Conservation (phyloP, 2,329 filamentous ascomycete species). For the Neopestalotiopsis sp. region DNA sequence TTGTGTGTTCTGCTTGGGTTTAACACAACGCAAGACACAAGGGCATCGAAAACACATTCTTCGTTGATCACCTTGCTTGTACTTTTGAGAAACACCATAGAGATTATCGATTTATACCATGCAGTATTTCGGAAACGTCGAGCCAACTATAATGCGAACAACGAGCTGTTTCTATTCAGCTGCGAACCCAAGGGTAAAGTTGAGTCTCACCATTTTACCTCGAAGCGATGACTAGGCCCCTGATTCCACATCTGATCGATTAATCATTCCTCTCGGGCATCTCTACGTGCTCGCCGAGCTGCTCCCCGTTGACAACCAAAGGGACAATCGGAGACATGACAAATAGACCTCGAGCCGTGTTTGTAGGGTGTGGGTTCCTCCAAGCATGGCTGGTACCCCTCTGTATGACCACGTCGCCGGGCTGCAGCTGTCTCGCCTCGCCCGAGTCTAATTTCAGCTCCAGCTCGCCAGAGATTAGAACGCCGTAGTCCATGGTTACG, state of each 20-base stretch:
- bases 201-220: too few species aligned
- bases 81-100: too few species aligned
- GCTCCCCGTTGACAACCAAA: neutral
- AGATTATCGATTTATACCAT: too few species aligned
- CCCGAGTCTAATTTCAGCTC: conserved; percentile 21
- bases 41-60: too few species aligned
- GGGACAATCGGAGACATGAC: neutral
- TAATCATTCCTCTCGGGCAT: neutral
- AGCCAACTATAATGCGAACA: too few species aligned
- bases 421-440: conserved; percentile 16
- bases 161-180: too few species aligned
- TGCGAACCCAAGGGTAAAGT: too few species aligned
- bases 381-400: neutral
- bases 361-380: neutral
- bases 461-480: conserved; percentile 20
- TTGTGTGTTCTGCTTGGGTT: too few species aligned
- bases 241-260: neutral
- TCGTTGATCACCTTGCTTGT: too few species aligned
- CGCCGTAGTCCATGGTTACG: conserved; percentile 21
- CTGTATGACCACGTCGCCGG: conserved; percentile 12
- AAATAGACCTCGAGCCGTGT: neutral
- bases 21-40: too few species aligned
- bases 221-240: too few species aligned
- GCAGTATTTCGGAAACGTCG: too few species aligned
- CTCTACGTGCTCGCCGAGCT: neutral